Base-by-base conservation (phyloP, 371 early-diverging fungal genomes). In the Haplosporangium sp. region DNA sequence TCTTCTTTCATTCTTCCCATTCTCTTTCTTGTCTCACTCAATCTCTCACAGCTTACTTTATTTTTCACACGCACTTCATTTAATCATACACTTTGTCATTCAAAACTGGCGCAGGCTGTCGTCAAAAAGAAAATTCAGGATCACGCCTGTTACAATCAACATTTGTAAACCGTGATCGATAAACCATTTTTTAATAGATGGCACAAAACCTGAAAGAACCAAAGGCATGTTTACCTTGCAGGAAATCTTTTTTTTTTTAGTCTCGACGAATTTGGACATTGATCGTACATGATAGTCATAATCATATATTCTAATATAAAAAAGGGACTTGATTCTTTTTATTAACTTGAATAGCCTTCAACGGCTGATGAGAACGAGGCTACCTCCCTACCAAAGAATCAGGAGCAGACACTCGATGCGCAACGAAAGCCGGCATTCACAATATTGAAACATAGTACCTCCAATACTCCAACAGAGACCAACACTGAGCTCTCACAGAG, bases 361-460 rank as follows among this genome's bases (percentile, higher is more conserved):
- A 55, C 55, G 34, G 55, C 55, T 55, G 55, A 55, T 34, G 55
- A 27, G 27, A 27, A 55, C 55, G 34, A 20, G 27, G 55, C 55
- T 27, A 55, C 55, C 55, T 55, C 55, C 10, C 15, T 55, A 34
- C 55, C 55, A 20, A 55, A 55, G 55, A 19, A 55, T 13, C 27
- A 55, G 11, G 55, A 55, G 5, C 55, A 55, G 34, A 55, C 55
- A 4, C 34, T 8, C 15, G 55, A 55, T 20, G 10, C 55, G 27
- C 19, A 20, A 55, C 55, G 34, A 34, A 65, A 47, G 53, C 38
- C 72, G n/a, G n/a, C 45, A 45, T 67, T 72, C 37, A 72, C 72
- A 39, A 72, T 72, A 66, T 62, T 72, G 63, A 63, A 58, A 44
- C 53, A 60, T 34, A 37, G 37, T 40, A 27, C 65, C 1, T 27